Evolutionary conservation across 2,329 filamentous ascomycete species (phyloP).

Genomic region (Aspergillus ruber): DNA sequence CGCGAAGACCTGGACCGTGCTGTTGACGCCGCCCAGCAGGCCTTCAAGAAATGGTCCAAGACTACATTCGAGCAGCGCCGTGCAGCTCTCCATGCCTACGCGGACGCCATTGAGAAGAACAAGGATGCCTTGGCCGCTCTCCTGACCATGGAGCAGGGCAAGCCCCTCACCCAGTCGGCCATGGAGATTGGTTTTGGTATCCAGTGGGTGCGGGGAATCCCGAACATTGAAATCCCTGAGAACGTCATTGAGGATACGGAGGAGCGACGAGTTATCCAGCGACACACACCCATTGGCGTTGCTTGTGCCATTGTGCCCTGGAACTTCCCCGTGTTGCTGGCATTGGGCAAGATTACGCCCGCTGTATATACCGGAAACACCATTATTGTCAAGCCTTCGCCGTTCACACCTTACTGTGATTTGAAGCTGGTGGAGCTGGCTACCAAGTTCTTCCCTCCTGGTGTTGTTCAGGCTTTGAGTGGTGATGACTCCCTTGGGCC

Average conservation of each 20-base stretch:
- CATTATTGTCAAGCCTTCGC: slow-evolving; percentile 52
- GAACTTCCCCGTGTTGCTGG: slow-evolving; percentile 46
- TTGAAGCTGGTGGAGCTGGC: slow-evolving; percentile 50
- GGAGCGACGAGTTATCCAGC: slow-evolving; percentile 25
- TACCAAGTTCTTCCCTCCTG: slow-evolving; percentile 46
- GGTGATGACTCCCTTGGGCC: slow-evolving; percentile 52
- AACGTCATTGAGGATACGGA: slow-evolving; percentile 45
- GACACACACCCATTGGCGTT: slow-evolving; percentile 36
- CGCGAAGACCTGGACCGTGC: slow-evolving; percentile 47
- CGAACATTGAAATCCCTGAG: slow-evolving; percentile 35
- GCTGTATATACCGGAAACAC: slow-evolving; percentile 48
- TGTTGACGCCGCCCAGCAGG: slow-evolving; percentile 43
- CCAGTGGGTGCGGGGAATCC: slow-evolving; percentile 15
- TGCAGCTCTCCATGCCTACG: slow-evolving; percentile 25
- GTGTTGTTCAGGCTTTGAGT: slow-evolving; percentile 52
- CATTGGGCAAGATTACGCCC: slow-evolving; percentile 46
- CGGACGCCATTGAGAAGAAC: slow-evolving; percentile 29
- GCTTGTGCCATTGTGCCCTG: slow-evolving; percentile 54
- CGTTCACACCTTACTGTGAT: slow-evolving; percentile 47
- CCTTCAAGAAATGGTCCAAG: slow-evolving; percentile 44
- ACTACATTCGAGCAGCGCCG: slow-evolving; percentile 28
- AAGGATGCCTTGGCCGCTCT: slow-evolving; percentile 31
- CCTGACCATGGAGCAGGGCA: slow-evolving; percentile 39
- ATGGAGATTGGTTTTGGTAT: slow-evolving; percentile 22
- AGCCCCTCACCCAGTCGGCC: slow-evolving; percentile 25